Base-by-base conservation (phyloP, 352 stramenopile genomes). In the Phytophthora hybrid region DNA sequence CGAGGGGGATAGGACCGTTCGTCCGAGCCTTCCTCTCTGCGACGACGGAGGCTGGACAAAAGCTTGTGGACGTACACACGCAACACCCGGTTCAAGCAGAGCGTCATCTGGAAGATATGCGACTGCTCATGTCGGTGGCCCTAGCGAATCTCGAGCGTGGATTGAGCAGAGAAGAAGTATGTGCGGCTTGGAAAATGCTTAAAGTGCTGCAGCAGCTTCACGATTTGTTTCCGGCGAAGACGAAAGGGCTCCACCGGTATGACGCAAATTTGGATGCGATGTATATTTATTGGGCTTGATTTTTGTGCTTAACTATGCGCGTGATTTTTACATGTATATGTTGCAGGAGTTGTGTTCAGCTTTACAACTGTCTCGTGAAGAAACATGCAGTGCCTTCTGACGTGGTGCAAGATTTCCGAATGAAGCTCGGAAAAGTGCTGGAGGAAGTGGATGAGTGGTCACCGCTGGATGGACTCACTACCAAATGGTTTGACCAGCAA, bases 71-170 rank as follows among this genome's bases (percentile, higher is more conserved):
- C 13, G 59, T 44, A 13, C 44, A 57, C 18, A 19, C 13, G 13
- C 16, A 18, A 6, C 44, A 55, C 23, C 44, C 41, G 23, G 26
- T 47, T 46, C 26, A 54, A 23, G n/a, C 59, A 26, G 59, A 65
- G 10, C 59, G 59, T 3, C 59, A 65, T 19, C 44, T 65, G 8
- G 59, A 65, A 65, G 44, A 65, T 47, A 32, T 57, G 39, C 39
- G 59, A 19, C 32, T 65, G 44, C 37, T 44, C 1, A 18, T 44
- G 37, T 65, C 59, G 13, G 59, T 65, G 21, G 59, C 44, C 8
- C 29, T 46, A 1, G n/a, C 13, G 18, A 65, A 44, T 32, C 21
- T 65, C 8, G 18, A 46, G 16, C 8, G 44, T 26, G 26, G 18
- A 46, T 57, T 65, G 19, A 56, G 41, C 29, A 26, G 41, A 10